These are phyloP conservation scores for Vickermania ingenoplastis DNA, from an alignment of 208 protist species.

Conservation along the genomic window DNA sequence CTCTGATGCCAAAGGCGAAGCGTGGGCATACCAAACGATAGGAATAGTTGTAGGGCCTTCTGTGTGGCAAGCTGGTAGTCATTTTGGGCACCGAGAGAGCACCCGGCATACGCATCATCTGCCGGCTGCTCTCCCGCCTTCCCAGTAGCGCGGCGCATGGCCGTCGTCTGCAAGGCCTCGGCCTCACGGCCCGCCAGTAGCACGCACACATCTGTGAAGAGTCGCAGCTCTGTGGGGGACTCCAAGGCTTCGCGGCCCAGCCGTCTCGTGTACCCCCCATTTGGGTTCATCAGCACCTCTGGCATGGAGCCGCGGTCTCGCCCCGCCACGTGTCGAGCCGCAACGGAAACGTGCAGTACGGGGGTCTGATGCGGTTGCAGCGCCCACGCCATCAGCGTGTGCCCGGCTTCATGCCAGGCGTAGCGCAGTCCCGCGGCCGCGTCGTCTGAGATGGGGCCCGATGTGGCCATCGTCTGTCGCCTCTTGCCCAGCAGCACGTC, in stretches of 20 bases:
- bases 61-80: constrained; percentile 91
- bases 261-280: constrained; percentile 77
- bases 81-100: constrained; percentile 85
- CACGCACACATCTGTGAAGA: constrained; percentile 89
- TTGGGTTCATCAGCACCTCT: constrained; percentile 15
- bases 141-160: too few species aligned
- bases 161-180: constrained; percentile 80
- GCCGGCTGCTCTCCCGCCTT: background rate
- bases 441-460: constrained; percentile 7
- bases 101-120: constrained; percentile 38
- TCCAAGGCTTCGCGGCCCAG: constrained; percentile 67
- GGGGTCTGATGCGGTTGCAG: constrained; percentile 80
- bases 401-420: constrained; percentile 95
- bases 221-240: constrained; percentile 78
- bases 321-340: constrained; percentile 40
- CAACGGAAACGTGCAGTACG: constrained; percentile 96
- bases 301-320: background rate
- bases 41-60: constrained; percentile 52
- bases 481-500: constrained; percentile 83
- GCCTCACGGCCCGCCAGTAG: constrained; percentile 93
- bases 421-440: constrained; percentile 38
- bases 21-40: constrained; percentile 60
- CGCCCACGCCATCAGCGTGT: constrained; percentile 89
- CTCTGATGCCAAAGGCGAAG: background rate
- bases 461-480: background rate